Conservation (phyloP, 805 yeast genomes). For the Tetrapisispora pingtungensis region DNA sequence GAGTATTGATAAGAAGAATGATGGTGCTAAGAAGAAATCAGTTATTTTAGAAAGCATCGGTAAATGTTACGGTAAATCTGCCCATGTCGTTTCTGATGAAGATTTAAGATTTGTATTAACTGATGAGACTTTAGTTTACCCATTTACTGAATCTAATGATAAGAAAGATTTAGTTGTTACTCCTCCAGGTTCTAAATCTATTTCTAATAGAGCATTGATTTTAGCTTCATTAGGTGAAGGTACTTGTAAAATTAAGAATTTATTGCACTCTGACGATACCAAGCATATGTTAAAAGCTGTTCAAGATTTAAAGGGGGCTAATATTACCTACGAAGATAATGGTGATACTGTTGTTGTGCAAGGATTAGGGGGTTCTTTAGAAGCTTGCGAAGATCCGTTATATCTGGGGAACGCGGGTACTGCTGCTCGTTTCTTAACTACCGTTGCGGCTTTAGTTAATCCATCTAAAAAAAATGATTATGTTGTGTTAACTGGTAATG, state of each 20-base stretch:
- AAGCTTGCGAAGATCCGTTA: conserved; percentile 54
- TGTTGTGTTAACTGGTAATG: conserved; percentile 80
- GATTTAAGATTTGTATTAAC: conserved; percentile 76
- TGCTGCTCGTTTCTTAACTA: conserved; percentile 87
- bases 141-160: conserved; percentile 33
- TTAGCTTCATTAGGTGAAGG: conserved; percentile 90
- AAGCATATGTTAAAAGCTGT: conserved; percentile 90
- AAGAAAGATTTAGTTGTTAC: conserved; percentile 35
- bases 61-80: conserved; percentile 76
- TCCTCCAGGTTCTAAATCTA: conserved; percentile 97
- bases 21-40: conserved; percentile 80
- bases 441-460: conserved; percentile 79
- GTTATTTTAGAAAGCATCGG: conserved; percentile 82
- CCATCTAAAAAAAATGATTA: conserved; percentile 33
- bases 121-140: conserved; percentile 64
- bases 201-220: conserved; percentile 87
- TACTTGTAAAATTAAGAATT: conserved; percentile 68
- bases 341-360: conserved; percentile 82
- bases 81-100: conserved; percentile 72
- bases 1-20: conserved; percentile 95
- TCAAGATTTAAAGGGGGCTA: conserved; percentile 67
- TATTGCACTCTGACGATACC: conserved; percentile 93
- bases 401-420: conserved; percentile 98
- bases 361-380: conserved; percentile 67
- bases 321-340: conserved; percentile 70